Conservation (phyloP, 177 flowering plant genomes). For the Vitis hybrid region DNA sequence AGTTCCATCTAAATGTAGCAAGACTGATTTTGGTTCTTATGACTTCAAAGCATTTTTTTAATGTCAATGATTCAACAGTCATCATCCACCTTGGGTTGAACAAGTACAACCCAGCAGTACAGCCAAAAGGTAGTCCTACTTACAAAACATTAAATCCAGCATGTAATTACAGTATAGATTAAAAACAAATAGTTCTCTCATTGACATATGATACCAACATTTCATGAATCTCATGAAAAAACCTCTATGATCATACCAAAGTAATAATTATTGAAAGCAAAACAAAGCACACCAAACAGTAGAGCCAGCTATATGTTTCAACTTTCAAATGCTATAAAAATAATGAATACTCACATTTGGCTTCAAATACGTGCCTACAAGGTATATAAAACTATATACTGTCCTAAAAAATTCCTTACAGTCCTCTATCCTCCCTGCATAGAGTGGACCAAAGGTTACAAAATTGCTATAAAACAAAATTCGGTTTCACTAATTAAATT, state of each 20-base stretch:
- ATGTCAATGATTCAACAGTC: too few species aligned
- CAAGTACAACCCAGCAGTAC: too few species aligned
- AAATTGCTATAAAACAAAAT: not conserved
- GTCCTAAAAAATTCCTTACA: constrained; percentile 50
- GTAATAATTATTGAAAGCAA: not conserved
- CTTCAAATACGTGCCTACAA: constrained; percentile 61
- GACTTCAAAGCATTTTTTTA: too few species aligned
- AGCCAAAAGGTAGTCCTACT: too few species aligned
- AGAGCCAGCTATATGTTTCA: not conserved
- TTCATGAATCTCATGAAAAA: not conserved
- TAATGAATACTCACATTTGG: constrained; percentile 59
- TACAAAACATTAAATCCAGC: too few species aligned
- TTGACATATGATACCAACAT: not conserved
- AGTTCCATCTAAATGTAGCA: not conserved
- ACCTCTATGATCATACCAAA: not conserved
- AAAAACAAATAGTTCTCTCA: not conserved
- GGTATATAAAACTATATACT: constrained; percentile 47
- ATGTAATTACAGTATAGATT: not conserved
- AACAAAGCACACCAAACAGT: not conserved
- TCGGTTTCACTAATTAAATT: not conserved
- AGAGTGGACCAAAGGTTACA: constrained; percentile 6
- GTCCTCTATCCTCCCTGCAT: constrained; percentile 58
- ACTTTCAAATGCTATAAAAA: not conserved
- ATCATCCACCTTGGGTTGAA: too few species aligned
- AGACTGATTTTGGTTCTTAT: not conserved